Conservation (phyloP, 345 rosid species). For the Citrus sp. region DNA sequence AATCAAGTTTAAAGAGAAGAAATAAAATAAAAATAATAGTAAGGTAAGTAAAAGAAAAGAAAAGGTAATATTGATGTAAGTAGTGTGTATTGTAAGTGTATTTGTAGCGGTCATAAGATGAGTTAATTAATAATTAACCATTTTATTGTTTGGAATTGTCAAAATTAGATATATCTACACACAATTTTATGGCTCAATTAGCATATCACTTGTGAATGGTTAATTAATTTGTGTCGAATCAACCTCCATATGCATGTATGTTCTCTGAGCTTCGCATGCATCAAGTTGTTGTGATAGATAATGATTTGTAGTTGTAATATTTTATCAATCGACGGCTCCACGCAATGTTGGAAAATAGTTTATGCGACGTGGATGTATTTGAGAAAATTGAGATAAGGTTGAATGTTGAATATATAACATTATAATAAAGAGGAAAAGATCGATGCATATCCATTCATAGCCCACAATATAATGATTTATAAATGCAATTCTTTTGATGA, state of each 20-base stretch:
- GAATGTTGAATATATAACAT: neutral
- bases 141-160: no score
- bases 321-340: constrained; percentile 7
- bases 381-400: constrained; percentile 10
- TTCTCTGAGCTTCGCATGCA: neutral
- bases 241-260: neutral
- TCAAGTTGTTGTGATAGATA: constrained; percentile 9
- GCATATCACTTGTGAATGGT: neutral
- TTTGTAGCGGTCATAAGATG: no score
- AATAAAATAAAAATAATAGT: neutral
- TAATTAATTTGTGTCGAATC: constrained; percentile 12
- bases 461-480: neutral
- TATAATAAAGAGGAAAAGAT: neutral
- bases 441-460: neutral
- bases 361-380: neutral
- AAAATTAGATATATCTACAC: no score
- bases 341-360: neutral
- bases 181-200: neutral
- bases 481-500: neutral
- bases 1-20: neutral
- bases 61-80: neutral
- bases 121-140: no score
- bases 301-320: constrained; percentile 2
- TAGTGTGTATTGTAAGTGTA: neutral
- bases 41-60: neutral